phyloP scores from a whole-genome alignment of 2,329 filamentous ascomycete genomes.

The Botrytis paeoniae region DNA sequence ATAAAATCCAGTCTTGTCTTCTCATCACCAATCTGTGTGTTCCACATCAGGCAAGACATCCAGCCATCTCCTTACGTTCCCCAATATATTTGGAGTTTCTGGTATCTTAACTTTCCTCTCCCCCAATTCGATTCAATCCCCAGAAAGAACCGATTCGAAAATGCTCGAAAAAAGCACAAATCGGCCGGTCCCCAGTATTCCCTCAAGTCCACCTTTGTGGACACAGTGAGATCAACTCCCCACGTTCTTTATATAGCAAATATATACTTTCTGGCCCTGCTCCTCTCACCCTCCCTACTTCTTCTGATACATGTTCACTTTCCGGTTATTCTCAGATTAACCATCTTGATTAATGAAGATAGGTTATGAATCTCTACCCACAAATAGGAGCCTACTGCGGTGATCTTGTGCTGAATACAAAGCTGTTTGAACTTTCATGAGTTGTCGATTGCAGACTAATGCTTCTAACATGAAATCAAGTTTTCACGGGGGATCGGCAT shows the following conservation, averaged over 20 bases:
- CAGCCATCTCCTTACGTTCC: background rate
- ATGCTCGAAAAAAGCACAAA: background rate
- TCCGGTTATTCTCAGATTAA: background rate
- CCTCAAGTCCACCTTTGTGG: background rate
- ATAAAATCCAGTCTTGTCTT: background rate
- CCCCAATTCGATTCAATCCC: background rate
- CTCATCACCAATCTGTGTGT: background rate
- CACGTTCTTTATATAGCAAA: background rate
- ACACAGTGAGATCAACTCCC: background rate
- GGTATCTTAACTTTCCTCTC: background rate
- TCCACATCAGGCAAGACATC: background rate
- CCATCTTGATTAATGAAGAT: background rate
- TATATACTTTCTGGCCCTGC: background rate
- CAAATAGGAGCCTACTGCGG: rapidly evolving
- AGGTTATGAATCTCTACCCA: background rate
- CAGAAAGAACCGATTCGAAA: background rate
- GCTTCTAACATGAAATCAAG: background rate
- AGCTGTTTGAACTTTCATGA: background rate
- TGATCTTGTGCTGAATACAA: background rate
- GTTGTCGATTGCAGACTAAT: background rate
- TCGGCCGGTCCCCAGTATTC: background rate
- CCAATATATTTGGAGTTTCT: background rate
- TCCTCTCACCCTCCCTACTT: background rate
- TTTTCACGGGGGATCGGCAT: background rate
- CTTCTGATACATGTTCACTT: background rate